Evolutionary conservation across 176 grass and related monocot genomes (phyloP).

Genomic region (Secale cereale): DNA sequence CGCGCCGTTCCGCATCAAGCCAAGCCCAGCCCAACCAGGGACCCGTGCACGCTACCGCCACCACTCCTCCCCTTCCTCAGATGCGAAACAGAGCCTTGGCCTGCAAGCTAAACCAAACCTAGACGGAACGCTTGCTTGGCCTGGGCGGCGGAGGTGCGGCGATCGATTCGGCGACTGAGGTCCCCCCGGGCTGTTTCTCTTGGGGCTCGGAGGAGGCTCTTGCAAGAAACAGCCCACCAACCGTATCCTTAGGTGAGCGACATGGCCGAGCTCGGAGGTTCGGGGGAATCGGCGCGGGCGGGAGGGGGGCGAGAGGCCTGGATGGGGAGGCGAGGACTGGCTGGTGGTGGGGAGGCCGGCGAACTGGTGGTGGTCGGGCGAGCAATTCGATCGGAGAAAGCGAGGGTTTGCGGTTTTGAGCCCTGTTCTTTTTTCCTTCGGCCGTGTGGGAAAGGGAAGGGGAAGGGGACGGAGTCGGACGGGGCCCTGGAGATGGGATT

Average conservation of each 20-base stretch:
- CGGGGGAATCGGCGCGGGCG: constrained; percentile 9
- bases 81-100: constrained; percentile 26
- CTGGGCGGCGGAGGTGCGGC: too few relatives aligned
- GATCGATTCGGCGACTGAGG: background rate
- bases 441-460: background rate
- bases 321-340: constrained; percentile 13
- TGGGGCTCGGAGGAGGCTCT: constrained; percentile 48
- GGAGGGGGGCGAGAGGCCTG: constrained; percentile 19
- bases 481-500: background rate
- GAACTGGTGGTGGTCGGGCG: constrained; percentile 30
- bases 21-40: background rate
- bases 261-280: constrained; percentile 17
- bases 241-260: constrained; percentile 53
- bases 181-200: constrained; percentile 59
- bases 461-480: background rate
- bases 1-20: constrained; percentile 70
- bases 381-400: constrained; percentile 58
- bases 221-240: constrained; percentile 63
- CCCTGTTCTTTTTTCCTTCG: background rate
- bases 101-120: constrained; percentile 21
- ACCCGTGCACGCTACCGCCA: constrained; percentile 23
- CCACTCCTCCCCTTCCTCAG: background rate
- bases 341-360: constrained; percentile 36
- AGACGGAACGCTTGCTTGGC: constrained; percentile 3
- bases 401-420: constrained; percentile 36